Percentiles rank a stretch among this genome's conserved stretches.
Conservation (phyloP, 2,329 filamentous ascomycete genomes). For the Penicillium sp. region DNA sequence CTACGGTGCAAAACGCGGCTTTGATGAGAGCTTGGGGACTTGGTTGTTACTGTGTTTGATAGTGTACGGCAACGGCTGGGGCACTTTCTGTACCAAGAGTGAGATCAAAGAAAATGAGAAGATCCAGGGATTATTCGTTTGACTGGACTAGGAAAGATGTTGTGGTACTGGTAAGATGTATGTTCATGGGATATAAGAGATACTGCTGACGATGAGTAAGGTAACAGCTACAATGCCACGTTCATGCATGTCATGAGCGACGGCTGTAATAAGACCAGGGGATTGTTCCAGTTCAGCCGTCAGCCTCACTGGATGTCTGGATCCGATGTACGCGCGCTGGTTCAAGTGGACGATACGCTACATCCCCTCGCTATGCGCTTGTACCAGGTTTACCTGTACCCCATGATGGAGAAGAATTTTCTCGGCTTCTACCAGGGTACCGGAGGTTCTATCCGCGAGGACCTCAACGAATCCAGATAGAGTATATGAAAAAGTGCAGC, state of each 20-base stretch:
- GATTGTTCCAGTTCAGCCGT: conserved; percentile 48
- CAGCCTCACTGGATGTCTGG: too few relatives aligned
- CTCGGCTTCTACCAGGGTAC: conserved; percentile 37
- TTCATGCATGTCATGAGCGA: conserved; percentile 46
- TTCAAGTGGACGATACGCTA: conserved; percentile 47
- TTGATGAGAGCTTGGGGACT: conserved; percentile 15
- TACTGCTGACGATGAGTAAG: conserved; percentile 14
- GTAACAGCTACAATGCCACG: conserved; percentile 48
- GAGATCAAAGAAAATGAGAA: too few relatives aligned
- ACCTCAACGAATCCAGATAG: conserved; percentile 37
- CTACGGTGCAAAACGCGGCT: conserved; percentile 15
- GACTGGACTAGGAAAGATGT: conserved; percentile 38
- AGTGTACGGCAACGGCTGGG: too few relatives aligned
- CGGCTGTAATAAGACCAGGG: conserved; percentile 34
- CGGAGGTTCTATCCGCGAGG: conserved; percentile 29
- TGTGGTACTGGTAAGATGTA: conserved; percentile 34
- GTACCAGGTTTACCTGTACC: conserved; percentile 43
- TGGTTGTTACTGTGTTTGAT: conserved; percentile 26
- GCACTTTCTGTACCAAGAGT: conserved; percentile 27
- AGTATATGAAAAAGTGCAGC: conserved; percentile 45
- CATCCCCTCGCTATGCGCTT: conserved; percentile 45
- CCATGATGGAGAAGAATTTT: conserved; percentile 45
- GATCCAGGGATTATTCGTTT: conserved; percentile 36
- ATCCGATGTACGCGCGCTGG: conserved; percentile 38
- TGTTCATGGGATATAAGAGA: too few relatives aligned